Percentiles rank a stretch among this genome's conserved stretches.
Evolutionary conservation across 1,284 basidiomycete genomes (phyloP).

Genomic region (Ganoderma boninense): DNA sequence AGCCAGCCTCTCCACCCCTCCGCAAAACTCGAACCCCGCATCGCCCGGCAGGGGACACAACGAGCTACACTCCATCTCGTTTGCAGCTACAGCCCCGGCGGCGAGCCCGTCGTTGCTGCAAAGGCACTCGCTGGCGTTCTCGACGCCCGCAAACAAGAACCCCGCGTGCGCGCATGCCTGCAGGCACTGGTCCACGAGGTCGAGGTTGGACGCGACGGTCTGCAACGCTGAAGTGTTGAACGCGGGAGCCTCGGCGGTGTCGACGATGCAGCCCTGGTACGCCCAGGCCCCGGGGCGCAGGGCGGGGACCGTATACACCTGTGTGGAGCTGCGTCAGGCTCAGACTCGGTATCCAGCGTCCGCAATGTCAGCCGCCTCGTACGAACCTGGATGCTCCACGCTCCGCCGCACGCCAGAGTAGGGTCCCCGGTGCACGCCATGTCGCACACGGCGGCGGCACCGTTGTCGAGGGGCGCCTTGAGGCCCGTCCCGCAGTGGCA

Average conservation of each 20-base stretch:
- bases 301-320: constrained; percentile 30
- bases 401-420: constrained; percentile 29
- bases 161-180: constrained; percentile 29
- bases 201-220: constrained; percentile 26
- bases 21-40: constrained; percentile 31
- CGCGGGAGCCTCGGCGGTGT: constrained; percentile 22
- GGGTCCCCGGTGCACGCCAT: constrained; percentile 33
- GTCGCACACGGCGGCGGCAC: constrained; percentile 32
- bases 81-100: constrained; percentile 12
- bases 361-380: background rate
- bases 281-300: constrained; percentile 29
- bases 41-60: background rate
- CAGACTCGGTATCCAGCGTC: background rate
- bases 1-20: constrained; percentile 24
- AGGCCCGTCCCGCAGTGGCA: constrained; percentile 38
- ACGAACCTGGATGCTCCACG: constrained; percentile 34
- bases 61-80: constrained; percentile 26
- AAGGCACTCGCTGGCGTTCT: constrained; percentile 26
- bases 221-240: constrained; percentile 14
- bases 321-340: background rate
- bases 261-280: constrained; percentile 27
- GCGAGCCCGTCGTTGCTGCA: constrained; percentile 20
- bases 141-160: constrained; percentile 28
- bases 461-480: constrained; percentile 19
- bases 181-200: constrained; percentile 31